These are phyloP conservation scores for Areca catechu DNA, from an alignment of 176 grass and related monocot species.

Conservation along the genomic window DNA sequence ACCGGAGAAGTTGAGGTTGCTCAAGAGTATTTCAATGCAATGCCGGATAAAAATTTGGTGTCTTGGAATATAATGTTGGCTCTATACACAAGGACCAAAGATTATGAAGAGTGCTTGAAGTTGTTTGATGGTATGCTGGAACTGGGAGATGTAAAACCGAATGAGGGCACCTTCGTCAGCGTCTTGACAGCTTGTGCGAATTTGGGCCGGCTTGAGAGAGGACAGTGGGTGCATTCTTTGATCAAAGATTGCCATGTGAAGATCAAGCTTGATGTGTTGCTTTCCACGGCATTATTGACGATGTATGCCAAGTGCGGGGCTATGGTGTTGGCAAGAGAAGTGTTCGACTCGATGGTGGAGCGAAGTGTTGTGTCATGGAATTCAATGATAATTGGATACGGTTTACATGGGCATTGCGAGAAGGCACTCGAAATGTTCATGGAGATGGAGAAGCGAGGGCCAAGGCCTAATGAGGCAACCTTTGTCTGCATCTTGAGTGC, in stretches of 20 bases:
- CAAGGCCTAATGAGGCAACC: slow-evolving; percentile 33
- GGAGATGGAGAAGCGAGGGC: slow-evolving; percentile 47
- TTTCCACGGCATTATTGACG: slow-evolving; percentile 37
- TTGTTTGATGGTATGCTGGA: slow-evolving; percentile 44
- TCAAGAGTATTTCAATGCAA: slow-evolving; percentile 30
- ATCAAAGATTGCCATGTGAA: slow-evolving; percentile 11
- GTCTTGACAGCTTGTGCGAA: slow-evolving; percentile 37
- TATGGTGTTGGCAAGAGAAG: slow-evolving; percentile 28
- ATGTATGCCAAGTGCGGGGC: slow-evolving; percentile 67
- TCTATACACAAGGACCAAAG: slow-evolving; percentile 31
- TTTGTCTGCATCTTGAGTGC: slow-evolving; percentile 59
- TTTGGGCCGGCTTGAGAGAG: slow-evolving; percentile 46
- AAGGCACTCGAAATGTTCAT: slow-evolving; percentile 57
- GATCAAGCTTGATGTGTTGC: slow-evolving; percentile 36
- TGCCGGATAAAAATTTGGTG: slow-evolving; percentile 31
- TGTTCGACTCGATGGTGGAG: slow-evolving; percentile 46
- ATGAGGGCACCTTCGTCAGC: slow-evolving; percentile 52
- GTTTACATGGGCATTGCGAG: slow-evolving; percentile 35
- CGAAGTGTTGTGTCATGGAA: slow-evolving; percentile 50
- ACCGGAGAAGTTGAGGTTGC: neutral
- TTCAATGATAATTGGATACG: slow-evolving; percentile 61
- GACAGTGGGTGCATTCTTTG: slow-evolving; percentile 42
- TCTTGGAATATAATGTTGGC: slow-evolving; percentile 56
- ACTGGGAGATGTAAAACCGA: slow-evolving; percentile 3
- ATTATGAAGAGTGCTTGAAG: slow-evolving; percentile 46